phyloP scores from a whole-genome alignment of 441 rosid genomes.

The Erodium texanum region DNA sequence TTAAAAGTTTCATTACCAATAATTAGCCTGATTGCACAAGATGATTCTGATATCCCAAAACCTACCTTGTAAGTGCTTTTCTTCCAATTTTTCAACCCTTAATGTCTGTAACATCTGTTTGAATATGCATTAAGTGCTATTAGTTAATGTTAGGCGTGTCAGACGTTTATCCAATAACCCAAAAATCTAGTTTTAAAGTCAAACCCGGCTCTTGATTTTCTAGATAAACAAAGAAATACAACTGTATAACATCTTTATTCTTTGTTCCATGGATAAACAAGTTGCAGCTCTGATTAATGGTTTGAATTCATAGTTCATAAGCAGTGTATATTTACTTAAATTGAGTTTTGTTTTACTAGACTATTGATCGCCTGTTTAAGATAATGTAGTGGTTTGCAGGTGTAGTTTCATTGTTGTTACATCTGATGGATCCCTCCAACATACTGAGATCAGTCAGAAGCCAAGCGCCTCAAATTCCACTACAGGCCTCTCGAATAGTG shows the following conservation, averaged over 20 bases:
- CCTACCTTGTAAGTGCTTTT: slow-evolving; percentile 60
- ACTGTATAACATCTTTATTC: neutral
- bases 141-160: neutral
- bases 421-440: slow-evolving; percentile 64
- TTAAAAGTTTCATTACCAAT: slow-evolving; percentile 56
- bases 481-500: slow-evolving; percentile 27
- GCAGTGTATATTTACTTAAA: neutral
- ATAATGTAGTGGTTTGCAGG: slow-evolving; percentile 36
- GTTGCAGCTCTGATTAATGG: neutral
- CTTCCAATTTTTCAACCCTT: slow-evolving; percentile 7
- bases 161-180: neutral
- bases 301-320: neutral
- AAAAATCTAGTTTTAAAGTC: neutral
- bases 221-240: neutral
- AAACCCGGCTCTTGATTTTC: neutral
- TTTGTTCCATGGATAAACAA: neutral
- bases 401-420: slow-evolving; percentile 58
- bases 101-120: neutral
- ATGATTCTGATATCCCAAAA: slow-evolving; percentile 31
- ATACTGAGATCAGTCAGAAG: slow-evolving; percentile 59
- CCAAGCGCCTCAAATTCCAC: slow-evolving; percentile 54
- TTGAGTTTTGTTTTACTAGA: slow-evolving; percentile 13
- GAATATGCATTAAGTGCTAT: slow-evolving; percentile 1
- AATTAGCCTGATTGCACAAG: slow-evolving; percentile 53
- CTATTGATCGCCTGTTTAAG: slow-evolving; percentile 15